phyloP scores from a whole-genome alignment of 2,329 filamentous ascomycete species.

The Talaromyces pinophilus region DNA sequence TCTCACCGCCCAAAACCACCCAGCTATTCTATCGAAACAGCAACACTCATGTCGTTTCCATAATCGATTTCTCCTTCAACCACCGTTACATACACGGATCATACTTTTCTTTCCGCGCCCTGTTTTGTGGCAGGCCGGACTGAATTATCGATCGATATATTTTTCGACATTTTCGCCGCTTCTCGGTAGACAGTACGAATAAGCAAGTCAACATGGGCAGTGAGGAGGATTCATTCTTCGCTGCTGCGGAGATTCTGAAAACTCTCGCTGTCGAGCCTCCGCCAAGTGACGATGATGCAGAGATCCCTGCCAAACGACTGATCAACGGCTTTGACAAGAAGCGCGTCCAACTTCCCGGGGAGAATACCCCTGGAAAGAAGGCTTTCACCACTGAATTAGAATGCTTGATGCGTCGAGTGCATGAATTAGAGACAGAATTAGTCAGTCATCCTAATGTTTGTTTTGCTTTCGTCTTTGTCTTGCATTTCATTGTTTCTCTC shows the following conservation, averaged over 20 bases:
- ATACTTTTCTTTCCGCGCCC: slow-evolving; percentile 1
- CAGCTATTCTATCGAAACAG: neutral
- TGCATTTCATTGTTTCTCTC: neutral
- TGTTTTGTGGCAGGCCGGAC: slow-evolving; percentile 15
- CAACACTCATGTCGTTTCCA: slow-evolving; percentile 12
- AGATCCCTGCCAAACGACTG: slow-evolving; percentile 38
- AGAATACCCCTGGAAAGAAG: slow-evolving; percentile 72
- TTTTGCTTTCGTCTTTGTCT: neutral
- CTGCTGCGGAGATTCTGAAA: slow-evolving; percentile 46
- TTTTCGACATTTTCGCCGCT: neutral
- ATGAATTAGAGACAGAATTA: slow-evolving; percentile 78
- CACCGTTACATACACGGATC: neutral
- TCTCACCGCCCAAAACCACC: neutral
- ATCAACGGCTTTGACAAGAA: slow-evolving; percentile 54
- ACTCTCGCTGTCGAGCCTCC: slow-evolving; percentile 46
- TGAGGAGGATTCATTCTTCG: slow-evolving; percentile 52
- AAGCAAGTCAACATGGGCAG: slow-evolving; percentile 43
- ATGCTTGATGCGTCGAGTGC: slow-evolving; percentile 73
- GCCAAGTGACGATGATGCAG: slow-evolving; percentile 32
- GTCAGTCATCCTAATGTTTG: slow-evolving; percentile 41
- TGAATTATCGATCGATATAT: neutral
- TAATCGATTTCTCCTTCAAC: neutral
- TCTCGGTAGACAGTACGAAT: neutral
- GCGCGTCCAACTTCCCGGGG: slow-evolving; percentile 73
- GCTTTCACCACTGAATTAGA: slow-evolving; percentile 80